Conservation (phyloP, 1,139 yeast species). For the Saccharomyces hybrid region DNA sequence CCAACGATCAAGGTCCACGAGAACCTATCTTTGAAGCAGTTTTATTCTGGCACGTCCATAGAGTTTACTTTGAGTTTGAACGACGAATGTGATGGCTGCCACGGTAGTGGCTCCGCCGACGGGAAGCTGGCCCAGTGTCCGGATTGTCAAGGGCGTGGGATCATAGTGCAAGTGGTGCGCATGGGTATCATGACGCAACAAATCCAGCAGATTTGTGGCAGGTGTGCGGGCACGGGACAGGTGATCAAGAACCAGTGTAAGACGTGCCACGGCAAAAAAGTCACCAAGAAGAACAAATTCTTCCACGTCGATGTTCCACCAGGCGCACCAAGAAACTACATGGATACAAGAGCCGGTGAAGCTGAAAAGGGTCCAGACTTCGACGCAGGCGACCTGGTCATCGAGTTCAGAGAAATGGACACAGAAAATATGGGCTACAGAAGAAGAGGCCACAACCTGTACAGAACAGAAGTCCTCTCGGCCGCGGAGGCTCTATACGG, state of each 20-base stretch:
- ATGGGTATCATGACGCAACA: slow-evolving; percentile 88
- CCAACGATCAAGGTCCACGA: slow-evolving; percentile 54
- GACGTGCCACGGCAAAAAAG: slow-evolving; percentile 64
- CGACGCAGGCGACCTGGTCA: slow-evolving; percentile 69
- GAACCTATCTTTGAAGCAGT: slow-evolving; percentile 52
- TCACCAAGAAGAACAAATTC: slow-evolving; percentile 46
- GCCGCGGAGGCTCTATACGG: slow-evolving; percentile 68
- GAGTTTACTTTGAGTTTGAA: slow-evolving; percentile 63
- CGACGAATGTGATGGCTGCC: slow-evolving; percentile 66
- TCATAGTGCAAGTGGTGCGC: slow-evolving; percentile 58
- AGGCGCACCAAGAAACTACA: slow-evolving; percentile 59
- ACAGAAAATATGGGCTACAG: slow-evolving; percentile 71
- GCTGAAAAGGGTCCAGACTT: slow-evolving; percentile 80
- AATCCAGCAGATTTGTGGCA: slow-evolving; percentile 68
- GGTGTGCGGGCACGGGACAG: slow-evolving; percentile 73
- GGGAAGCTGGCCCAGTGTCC: slow-evolving; percentile 58
- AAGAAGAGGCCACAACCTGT: slow-evolving; percentile 64
- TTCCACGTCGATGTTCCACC: slow-evolving; percentile 59
- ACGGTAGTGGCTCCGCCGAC: slow-evolving; percentile 81
- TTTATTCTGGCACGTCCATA: slow-evolving; percentile 58
- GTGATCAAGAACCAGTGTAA: slow-evolving; percentile 56
- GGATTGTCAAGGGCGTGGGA: slow-evolving; percentile 70
- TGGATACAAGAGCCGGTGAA: slow-evolving; percentile 59
- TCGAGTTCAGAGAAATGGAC: slow-evolving; percentile 50
- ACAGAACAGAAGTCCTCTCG: slow-evolving; percentile 72